phyloP scores from a whole-genome alignment of 2,329 filamentous ascomycete species.

The Fusarium pseudograminearum region DNA sequence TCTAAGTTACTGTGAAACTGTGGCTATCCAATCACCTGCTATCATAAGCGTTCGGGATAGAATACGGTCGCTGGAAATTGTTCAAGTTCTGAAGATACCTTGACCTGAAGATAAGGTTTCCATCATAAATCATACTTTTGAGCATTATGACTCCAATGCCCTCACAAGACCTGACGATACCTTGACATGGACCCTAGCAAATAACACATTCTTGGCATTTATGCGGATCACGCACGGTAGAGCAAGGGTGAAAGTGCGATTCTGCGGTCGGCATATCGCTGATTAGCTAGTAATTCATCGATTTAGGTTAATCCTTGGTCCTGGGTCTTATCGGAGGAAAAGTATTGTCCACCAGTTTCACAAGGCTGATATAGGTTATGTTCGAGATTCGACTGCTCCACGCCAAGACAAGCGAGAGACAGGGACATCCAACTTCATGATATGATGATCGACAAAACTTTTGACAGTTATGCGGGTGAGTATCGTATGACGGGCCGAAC shows the following conservation, averaged over 20 bases:
- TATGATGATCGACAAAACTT: not conserved
- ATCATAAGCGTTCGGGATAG: not conserved
- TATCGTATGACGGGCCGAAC: not conserved
- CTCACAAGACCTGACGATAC: not conserved
- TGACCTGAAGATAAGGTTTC: too few relatives aligned
- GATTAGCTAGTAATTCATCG: rapidly evolving
- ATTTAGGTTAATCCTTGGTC: not conserved
- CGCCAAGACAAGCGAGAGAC: not conserved
- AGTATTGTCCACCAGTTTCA: not conserved
- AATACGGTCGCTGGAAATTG: not conserved
- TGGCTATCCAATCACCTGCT: too few relatives aligned
- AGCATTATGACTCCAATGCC: too few relatives aligned
- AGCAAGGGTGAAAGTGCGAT: too few relatives aligned
- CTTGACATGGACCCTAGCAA: not conserved
- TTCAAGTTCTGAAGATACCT: not conserved
- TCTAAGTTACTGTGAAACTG: not conserved
- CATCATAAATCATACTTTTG: too few relatives aligned
- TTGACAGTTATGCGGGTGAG: not conserved
- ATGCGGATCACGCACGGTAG: not conserved
- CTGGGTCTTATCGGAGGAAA: not conserved
- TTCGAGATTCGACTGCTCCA: not conserved
- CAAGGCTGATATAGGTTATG: not conserved
- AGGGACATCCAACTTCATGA: not conserved
- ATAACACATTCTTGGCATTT: not conserved
- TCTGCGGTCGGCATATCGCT: not conserved